Conservation (phyloP, 805 yeast species). For the Yamadazyma paraphyllophila region DNA sequence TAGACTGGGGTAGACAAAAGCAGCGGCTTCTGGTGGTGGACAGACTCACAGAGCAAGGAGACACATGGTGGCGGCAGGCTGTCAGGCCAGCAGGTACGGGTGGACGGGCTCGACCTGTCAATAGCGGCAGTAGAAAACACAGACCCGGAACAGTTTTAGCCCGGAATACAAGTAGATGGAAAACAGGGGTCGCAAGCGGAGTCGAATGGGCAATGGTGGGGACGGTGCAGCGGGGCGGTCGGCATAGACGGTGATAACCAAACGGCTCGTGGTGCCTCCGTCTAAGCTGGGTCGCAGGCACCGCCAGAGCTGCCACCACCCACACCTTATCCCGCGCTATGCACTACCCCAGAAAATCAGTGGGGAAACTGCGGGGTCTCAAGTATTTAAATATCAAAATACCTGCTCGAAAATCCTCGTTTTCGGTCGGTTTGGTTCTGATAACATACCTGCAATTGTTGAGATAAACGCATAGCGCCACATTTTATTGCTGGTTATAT, state of each 20-base stretch:
- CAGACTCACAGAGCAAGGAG: too few species aligned
- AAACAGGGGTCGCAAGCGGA: background rate
- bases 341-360: conserved; percentile 1
- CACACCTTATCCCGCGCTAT: background rate
- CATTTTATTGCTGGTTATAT: background rate
- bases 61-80: too few species aligned
- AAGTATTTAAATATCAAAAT: background rate
- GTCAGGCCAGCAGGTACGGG: too few species aligned
- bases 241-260: background rate
- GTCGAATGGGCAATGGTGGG: background rate
- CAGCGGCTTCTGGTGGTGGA: too few species aligned
- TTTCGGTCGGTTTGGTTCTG: background rate
- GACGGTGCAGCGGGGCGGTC: background rate
- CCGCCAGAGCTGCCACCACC: background rate
- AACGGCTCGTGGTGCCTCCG: background rate
- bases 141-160: too few species aligned
- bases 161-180: background rate
- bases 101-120: too few species aligned
- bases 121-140: too few species aligned
- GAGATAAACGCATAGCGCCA: conserved; percentile 5
- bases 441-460: conserved; percentile 6
- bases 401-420: background rate
- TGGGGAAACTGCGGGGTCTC: conserved; percentile 5
- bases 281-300: background rate
- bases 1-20: background rate